Base-by-base conservation (phyloP, 108 stramenopile species). In the Cyclotella baltica region DNA sequence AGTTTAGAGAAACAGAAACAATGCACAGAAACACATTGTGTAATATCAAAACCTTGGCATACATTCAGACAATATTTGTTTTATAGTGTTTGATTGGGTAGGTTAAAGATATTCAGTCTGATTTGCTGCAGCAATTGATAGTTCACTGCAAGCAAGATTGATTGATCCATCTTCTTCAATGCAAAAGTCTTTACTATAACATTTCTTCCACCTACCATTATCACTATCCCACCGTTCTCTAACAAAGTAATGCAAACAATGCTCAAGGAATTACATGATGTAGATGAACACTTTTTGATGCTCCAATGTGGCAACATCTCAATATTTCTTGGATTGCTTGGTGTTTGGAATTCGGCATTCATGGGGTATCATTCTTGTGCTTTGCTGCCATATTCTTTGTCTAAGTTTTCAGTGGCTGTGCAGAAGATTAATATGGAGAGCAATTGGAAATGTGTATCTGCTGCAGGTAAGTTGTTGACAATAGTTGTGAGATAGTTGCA, bases 311-410 rank as follows among this genome's bases (percentile, higher is more conserved):
- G 94, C 43, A 99, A 99, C 78, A 94, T 99, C 23, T 98, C 98
- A 0, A 97, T 99, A 2, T 65, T 99, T 13, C 83, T 99, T 63
- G 99, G 98, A 18, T 77, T 99, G 0, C 66, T 99, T 30, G 98
- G 98, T 10, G 92, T 99, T 27, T 99, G 98, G 98, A 99, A 99
- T 83, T 96, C 95, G 46, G 91, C 97, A 40, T 99, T 99, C 84
- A 83, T 99, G 90, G 98, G 98, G 25, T 95, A 99, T 79, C 76
- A 81, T 30, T 78, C 94, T 4, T 80, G 97, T 19, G 97, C 96
- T 29, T 77, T 99, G n/a, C 78, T 99, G 29, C 99, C 99, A 10
- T 99, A 99, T 80, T 73, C 90, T 0, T 88, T 99, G 23, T 80
- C 92, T 23, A 85, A 88, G 46, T 96, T 99, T 73, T 96, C 99